Base-by-base conservation (phyloP, 192 early-diverging fungal species). In the Radiomyces spectabilis region DNA sequence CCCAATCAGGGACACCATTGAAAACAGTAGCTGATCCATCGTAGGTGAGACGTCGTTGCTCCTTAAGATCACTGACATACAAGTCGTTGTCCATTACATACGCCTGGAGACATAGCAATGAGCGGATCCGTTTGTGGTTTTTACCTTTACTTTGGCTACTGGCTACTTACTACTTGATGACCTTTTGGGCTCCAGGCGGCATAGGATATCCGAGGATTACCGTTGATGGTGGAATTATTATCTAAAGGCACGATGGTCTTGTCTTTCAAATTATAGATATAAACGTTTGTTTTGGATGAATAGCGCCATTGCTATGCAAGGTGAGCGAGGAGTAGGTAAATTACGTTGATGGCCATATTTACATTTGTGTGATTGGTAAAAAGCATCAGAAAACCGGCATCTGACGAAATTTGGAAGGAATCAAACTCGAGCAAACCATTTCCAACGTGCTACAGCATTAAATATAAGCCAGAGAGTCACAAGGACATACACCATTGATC, bases 1-100 rank as follows among this genome's bases (percentile, higher is more conserved):
- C 93, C 95, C 95, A 98, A 64, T 98, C 95, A 24, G 93, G 84
- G 9, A 96, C 77, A 12, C 94, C 95, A 63, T 97, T 97, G 56
- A 94, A 88, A 30, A 95, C 77, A 31, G 72, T 77, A 24, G 72
- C 70, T 16, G 85, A 84, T 18, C 94, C 93, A 63, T 96, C 94
- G 38, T 73, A 79, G 0, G 95, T 98, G 26, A 97, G 69, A 37
- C 83, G 80, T 41, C 81, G 75, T 48, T 91, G 84, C 9, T 72
- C 64, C 53, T 45, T 50, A 53, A 87, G 63, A 53, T 92, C 83
- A 0, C 84, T 87, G 18, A 95, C 76, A 66, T 86, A 89, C 7
- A 98, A 33, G 57, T 98, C 83, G 68, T 97, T 95, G 68, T 92
- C 83, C 51, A 84, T 79, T 19, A 95, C 86, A 80, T 89, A 97